Percentiles rank a stretch among this genome's conserved stretches.
Conservation (phyloP, 768 basidiomycete species). For the Mycena belliarum region DNA sequence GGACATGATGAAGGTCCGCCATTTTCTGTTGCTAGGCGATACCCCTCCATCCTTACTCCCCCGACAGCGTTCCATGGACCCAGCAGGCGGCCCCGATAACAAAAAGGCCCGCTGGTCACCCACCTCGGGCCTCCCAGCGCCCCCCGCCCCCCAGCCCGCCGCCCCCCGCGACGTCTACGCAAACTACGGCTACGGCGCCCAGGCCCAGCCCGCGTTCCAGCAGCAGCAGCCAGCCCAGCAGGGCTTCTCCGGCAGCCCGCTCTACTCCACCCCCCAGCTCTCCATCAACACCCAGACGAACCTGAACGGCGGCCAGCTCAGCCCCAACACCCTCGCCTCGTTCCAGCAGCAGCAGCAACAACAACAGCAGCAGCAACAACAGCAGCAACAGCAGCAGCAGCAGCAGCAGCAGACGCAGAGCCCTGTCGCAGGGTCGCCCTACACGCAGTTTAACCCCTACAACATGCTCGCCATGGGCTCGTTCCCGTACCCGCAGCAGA, state of each 20-base stretch:
- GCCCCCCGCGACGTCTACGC: slow-evolving; percentile 71
- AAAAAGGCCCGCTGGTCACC: slow-evolving; percentile 94
- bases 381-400: slow-evolving; percentile 46
- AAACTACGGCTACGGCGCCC: slow-evolving; percentile 85
- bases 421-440: slow-evolving; percentile 48
- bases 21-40: slow-evolving; percentile 7
- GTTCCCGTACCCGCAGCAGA: slow-evolving; percentile 32
- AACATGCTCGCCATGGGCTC: slow-evolving; percentile 78
- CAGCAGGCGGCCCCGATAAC: slow-evolving; percentile 76
- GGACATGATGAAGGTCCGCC: slow-evolving; percentile 88
- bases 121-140: slow-evolving; percentile 42
- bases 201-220: slow-evolving; percentile 59
- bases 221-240: slow-evolving; percentile 50
- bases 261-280: slow-evolving; percentile 75
- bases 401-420: slow-evolving; percentile 42
- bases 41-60: background rate
- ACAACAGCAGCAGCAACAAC: no score
- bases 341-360: slow-evolving; percentile 46
- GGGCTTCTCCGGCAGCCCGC: slow-evolving; percentile 52
- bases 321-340: slow-evolving; percentile 64
- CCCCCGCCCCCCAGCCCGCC: slow-evolving; percentile 33
- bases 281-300: slow-evolving; percentile 64
- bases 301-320: slow-evolving; percentile 62
- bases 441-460: slow-evolving; percentile 66
- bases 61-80: slow-evolving; percentile 82